Conservation (phyloP, 1,284 basidiomycete genomes). For the Coniferiporia sulphurascens region DNA sequence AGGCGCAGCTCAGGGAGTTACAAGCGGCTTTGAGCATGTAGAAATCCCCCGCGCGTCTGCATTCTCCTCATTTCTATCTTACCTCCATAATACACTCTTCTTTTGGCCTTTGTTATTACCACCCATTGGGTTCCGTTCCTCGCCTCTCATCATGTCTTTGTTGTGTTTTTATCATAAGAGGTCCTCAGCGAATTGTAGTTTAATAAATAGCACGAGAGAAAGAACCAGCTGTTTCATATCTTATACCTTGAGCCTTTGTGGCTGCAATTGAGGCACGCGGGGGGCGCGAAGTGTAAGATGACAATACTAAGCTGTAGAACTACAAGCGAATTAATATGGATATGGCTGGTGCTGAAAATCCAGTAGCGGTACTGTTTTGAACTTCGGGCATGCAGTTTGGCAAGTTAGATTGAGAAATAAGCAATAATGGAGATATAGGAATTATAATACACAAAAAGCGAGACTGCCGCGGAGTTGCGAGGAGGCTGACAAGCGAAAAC, state of each 20-base stretch:
- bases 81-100: slow-evolving; percentile 22
- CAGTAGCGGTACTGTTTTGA: background rate
- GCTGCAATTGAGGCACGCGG: too few species aligned
- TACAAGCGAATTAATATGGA: slow-evolving; percentile 11
- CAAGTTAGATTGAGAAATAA: slow-evolving; percentile 14
- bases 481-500: background rate
- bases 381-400: slow-evolving; percentile 6
- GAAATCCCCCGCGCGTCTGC: slow-evolving; percentile 20
- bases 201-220: slow-evolving; percentile 5
- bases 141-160: slow-evolving; percentile 3
- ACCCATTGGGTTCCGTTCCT: slow-evolving; percentile 8
- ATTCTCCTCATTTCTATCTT: slow-evolving; percentile 19
- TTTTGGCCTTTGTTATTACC: slow-evolving; percentile 12
- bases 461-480: background rate
- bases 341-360: background rate
- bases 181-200: slow-evolving; percentile 14
- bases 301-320: slow-evolving; percentile 7
- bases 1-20: slow-evolving; percentile 85
- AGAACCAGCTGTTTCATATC: too few species aligned
- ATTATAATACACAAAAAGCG: slow-evolving; percentile 6
- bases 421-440: background rate
- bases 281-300: background rate
- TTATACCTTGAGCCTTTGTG: too few species aligned
- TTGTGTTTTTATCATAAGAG: slow-evolving; percentile 10
- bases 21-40: slow-evolving; percentile 92